Evolutionary conservation across 352 stramenopile genomes (phyloP).

Genomic region (Thalassiosira livingstoniorum): DNA sequence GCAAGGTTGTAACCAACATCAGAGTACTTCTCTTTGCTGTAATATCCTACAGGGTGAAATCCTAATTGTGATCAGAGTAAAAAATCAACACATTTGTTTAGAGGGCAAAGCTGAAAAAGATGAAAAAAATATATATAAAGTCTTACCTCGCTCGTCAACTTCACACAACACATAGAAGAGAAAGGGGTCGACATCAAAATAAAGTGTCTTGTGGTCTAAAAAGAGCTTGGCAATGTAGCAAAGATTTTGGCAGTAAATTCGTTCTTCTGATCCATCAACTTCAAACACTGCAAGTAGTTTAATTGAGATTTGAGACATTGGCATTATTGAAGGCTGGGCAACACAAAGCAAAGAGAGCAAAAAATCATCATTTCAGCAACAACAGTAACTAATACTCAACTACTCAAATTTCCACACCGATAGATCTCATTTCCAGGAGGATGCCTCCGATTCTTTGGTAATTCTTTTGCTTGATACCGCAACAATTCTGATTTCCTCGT

Average conservation of each 20-base stretch:
- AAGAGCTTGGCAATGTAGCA: slow-evolving; percentile 93
- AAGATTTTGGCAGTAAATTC: slow-evolving; percentile 91
- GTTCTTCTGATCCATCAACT: slow-evolving; percentile 88
- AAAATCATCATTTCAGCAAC: not conserved
- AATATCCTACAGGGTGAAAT: slow-evolving; percentile 92
- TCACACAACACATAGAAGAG: slow-evolving; percentile 92
- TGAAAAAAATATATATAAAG: not conserved
- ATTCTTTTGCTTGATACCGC: slow-evolving; percentile 79
- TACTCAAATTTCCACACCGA: slow-evolving; percentile 82
- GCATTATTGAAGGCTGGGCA: not conserved
- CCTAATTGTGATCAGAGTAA: slow-evolving; percentile 57
- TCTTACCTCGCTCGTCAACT: slow-evolving; percentile 80
- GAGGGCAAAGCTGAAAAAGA: too few relatives aligned
- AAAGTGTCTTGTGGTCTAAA: slow-evolving; percentile 93
- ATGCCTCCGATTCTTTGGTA: slow-evolving; percentile 75
- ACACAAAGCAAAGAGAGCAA: slow-evolving; percentile 5
- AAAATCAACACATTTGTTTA: too few relatives aligned
- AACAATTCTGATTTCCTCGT: slow-evolving; percentile 85
- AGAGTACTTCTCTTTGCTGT: slow-evolving; percentile 92
- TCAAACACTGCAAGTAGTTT: slow-evolving; percentile 86
- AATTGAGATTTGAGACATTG: not conserved
- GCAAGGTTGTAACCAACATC: slow-evolving; percentile 92
- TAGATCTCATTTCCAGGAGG: slow-evolving; percentile 89
- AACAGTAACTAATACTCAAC: slow-evolving; percentile 24
- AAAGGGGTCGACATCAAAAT: slow-evolving; percentile 92